Percentiles rank a stretch among this genome's conserved stretches.
Evolutionary conservation across 1,139 yeast species (phyloP).

Genomic region (Blastobotrys persicus): DNA sequence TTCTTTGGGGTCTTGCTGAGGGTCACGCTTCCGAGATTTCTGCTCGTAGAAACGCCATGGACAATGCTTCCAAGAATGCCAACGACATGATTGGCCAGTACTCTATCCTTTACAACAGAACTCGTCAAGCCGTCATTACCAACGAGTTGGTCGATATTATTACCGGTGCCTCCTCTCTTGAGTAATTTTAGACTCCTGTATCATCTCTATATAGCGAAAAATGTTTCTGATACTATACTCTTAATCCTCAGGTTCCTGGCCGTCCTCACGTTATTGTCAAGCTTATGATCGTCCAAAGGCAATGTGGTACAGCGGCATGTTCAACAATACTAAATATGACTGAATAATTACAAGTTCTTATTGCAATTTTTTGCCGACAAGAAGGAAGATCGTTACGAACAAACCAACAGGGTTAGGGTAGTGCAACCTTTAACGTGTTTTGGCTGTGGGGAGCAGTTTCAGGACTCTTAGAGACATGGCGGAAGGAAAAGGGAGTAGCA

Average conservation of each 20-base stretch:
- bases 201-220: background rate
- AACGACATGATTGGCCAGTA: conserved; percentile 96
- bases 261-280: no score
- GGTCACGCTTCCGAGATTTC: conserved; percentile 98
- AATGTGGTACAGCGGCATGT: no score
- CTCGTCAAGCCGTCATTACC: conserved; percentile 99
- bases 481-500: background rate
- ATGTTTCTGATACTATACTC: no score
- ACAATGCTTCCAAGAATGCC: conserved; percentile 98
- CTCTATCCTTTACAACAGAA: conserved; percentile 97
- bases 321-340: no score
- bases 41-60: conserved; percentile 99
- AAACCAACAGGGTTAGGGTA: no score
- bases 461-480: background rate
- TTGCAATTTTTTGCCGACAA: no score
- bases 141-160: conserved; percentile 99
- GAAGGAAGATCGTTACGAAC: no score
- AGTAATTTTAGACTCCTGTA: conserved; percentile 49
- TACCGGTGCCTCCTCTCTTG: conserved; percentile 99
- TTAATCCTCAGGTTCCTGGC: no score
- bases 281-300: no score
- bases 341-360: no score
- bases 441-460: background rate
- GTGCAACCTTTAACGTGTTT: background rate
- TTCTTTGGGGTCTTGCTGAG: conserved; percentile 91